phyloP scores from a whole-genome alignment of 2,329 filamentous ascomycete genomes.

The Penicillium oxalicum region DNA sequence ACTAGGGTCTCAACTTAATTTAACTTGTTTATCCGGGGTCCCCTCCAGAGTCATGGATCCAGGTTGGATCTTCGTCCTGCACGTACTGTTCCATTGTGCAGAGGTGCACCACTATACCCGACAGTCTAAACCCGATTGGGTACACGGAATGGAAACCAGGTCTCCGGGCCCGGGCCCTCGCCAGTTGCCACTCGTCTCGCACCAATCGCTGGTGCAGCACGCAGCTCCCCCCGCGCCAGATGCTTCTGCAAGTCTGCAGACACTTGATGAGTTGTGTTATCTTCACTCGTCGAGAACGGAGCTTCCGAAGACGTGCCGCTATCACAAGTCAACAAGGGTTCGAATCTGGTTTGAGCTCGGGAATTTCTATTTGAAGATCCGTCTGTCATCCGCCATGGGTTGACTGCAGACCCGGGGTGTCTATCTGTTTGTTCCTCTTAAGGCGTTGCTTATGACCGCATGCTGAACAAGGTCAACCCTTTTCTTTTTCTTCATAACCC shows the following conservation, averaged over 20 bases:
- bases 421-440: no score
- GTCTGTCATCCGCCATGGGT: no score
- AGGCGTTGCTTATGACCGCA: not conserved
- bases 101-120: no score
- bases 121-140: slow-evolving; percentile 11
- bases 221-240: slow-evolving; percentile 7
- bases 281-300: not conserved
- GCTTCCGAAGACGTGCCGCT: slow-evolving; percentile 3
- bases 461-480: not conserved
- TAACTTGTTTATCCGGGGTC: no score
- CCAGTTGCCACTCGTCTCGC: slow-evolving; percentile 12
- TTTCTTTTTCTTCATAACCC: no score
- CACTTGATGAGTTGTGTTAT: not conserved
- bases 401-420: not conserved
- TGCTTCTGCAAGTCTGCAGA: not conserved
- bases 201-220: slow-evolving; percentile 13
- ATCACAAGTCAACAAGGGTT: slow-evolving; percentile 7
- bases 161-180: slow-evolving; percentile 1
- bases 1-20: no score
- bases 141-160: slow-evolving; percentile 5
- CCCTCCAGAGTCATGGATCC: no score
- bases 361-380: not conserved
- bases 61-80: no score
- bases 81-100: no score
- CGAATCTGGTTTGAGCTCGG: no score